Evolutionary conservation across 2,329 filamentous ascomycete species (phyloP).

Genomic region (Didymella lethalis): DNA sequence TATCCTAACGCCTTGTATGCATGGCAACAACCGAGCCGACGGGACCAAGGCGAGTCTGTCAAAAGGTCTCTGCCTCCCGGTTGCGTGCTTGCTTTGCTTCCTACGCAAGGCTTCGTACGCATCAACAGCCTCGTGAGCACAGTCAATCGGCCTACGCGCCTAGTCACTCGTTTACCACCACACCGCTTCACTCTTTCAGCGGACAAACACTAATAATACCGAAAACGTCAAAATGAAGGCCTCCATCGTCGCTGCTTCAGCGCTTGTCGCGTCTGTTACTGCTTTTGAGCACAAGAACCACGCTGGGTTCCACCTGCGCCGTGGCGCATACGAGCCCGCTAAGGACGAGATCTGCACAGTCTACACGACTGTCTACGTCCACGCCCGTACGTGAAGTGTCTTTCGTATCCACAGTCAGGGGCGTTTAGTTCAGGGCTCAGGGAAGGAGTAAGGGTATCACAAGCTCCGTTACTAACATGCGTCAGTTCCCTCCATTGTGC

Average conservation of each 20-base stretch:
- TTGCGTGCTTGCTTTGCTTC: slow-evolving; percentile 27
- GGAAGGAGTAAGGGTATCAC: not conserved
- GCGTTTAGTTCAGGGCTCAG: not conserved
- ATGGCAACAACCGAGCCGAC: slow-evolving; percentile 22
- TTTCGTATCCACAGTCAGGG: not conserved
- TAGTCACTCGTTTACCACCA: slow-evolving; percentile 46
- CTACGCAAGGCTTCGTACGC: slow-evolving; percentile 47
- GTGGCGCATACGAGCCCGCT: slow-evolving; percentile 51
- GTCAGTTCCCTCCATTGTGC: slow-evolving; percentile 34
- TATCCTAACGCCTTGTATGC: slow-evolving; percentile 39
- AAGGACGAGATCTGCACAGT: slow-evolving; percentile 74
- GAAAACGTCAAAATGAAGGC: slow-evolving; percentile 73
- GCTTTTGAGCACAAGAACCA: slow-evolving; percentile 71
- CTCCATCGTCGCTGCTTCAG: slow-evolving; percentile 69
- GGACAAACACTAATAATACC: slow-evolving; percentile 61
- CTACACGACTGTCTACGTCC: slow-evolving; percentile 64
- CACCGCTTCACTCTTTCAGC: slow-evolving; percentile 86
- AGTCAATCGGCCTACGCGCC: slow-evolving; percentile 46
- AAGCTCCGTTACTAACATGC: slow-evolving; percentile 22
- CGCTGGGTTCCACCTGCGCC: slow-evolving; percentile 63
- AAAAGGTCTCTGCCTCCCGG: slow-evolving; percentile 43
- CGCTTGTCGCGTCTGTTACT: slow-evolving; percentile 61
- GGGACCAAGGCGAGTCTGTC: slow-evolving; percentile 34
- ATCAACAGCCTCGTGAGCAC: slow-evolving; percentile 46
- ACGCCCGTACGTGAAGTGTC: slow-evolving; percentile 56